Evolutionary conservation across 2,329 filamentous ascomycete species (phyloP), one percentile per base, ranked within the genome.

Genomic region (Xylogone sp.): DNA sequence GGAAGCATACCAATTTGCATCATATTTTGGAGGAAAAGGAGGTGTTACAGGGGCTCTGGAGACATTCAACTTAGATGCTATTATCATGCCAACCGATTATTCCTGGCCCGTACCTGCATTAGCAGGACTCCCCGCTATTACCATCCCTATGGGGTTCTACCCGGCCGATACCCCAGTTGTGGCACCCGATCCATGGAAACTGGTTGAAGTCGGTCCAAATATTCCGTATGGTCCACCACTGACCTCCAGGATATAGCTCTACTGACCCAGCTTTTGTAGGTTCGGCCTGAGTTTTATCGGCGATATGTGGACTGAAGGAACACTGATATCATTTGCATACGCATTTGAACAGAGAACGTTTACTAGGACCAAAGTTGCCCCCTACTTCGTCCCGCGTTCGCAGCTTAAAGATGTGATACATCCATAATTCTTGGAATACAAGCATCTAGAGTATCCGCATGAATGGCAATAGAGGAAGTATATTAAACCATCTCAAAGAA

Each of bases 241-340:
- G 10, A 6, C 24, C 22, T 42, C 29, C 10, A 8, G 45, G 19
- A 9, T 51, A 31, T 9, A 12, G 16, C 43, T 24, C n/a, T 45
- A 46, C 50, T 56, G 20, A 61, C 42, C 10, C 24, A 34, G 16
- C n/a, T 9, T 44, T 45, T 24, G 0, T 45, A 68, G 64, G 3
- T 85, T 87, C 60, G 86, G 86, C 0, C 67, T 89, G 10, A 75
- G 74, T 7, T 88, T 88, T 59, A 69, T 87, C 44, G 86, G 84
- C 0, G 66, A 67, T 2, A 75, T 74, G 46, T 89, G 80, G 70
- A 78, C 74, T 31, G 86, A 89, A 65, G 78, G 77, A 59, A 73
- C 67, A 24, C 61, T 90, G 57, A 79, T 89, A 52, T 80, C 79
- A 0, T 76, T 83, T 62, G 86, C 84, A 6, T 88, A 85, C 71